Base-by-base conservation (phyloP, 345 rosid species). In the Aethionema arabicum region DNA sequence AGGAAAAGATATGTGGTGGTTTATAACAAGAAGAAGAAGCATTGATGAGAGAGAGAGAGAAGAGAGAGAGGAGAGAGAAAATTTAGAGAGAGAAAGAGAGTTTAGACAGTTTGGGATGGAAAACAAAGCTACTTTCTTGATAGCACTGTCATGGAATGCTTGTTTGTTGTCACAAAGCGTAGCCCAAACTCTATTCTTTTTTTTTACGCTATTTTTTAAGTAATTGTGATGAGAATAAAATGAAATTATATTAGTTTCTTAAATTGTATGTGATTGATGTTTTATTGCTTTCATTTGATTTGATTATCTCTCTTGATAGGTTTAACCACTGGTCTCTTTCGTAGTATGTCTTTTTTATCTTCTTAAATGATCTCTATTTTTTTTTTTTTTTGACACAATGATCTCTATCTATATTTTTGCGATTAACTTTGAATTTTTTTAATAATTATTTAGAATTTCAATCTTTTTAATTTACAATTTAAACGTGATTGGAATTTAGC, bases 41-140 rank as follows among this genome's bases (percentile, higher is more conserved):
- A 36, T 53, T 38, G 41, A 65, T 43, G 49, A 31, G 21, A 57
- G 13, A 65, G 72, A 14, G 53, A 13, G 62, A 70, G 31, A 51
- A 29, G 54, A 71, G 37, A 70, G 27, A 52, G 68, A 37, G 12
- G 62, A 47, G 65, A 47, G 9, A 15, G 53, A 56, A 67, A 72
- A 73, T 27, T 55, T 40, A 11, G 68, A 65, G n/a, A 64, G 72
- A 52, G 75, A 43, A 55, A 63, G 57, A 55, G 60, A 63, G 69
- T 55, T 61, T 51, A 45, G 75, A 45, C 85, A 75, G 78, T 73
- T 70, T 68, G 51, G 76, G 79, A 80, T 75, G 67, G 64, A 74
- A 73, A 56, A 77, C 62, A 65, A 69, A 59, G 38, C 52, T 51
- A 83, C 88, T 83, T 87, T 87, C 86, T 11, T 11, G 59, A 63